Conservation (phyloP, 768 basidiomycete genomes). For the Mycena rebaudengoi region DNA sequence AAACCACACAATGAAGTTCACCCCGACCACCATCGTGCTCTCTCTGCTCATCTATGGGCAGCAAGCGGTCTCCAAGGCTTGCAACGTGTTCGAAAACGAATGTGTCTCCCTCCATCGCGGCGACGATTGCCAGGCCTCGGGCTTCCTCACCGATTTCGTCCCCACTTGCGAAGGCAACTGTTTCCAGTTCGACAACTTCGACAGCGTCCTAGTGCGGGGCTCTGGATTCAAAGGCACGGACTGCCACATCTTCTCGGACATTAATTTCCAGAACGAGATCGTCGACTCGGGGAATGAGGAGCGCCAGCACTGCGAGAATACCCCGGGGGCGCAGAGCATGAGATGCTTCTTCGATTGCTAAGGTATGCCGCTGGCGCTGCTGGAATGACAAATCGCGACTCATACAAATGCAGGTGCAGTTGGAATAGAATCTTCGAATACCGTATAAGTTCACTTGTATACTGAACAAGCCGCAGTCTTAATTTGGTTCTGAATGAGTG, state of each 20-base stretch:
- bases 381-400: too few species aligned
- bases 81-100: not conserved
- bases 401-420: too few species aligned
- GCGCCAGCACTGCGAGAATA: not conserved
- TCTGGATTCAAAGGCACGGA: not conserved
- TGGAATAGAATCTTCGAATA: too few species aligned
- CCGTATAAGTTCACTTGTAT: too few species aligned
- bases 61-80: not conserved
- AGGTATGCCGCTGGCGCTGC: too few species aligned
- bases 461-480: too few species aligned
- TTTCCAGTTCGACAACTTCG: conserved; percentile 9
- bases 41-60: not conserved
- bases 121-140: not conserved
- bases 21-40: not conserved
- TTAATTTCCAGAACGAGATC: not conserved
- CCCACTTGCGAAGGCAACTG: conserved; percentile 9
- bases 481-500: too few species aligned
- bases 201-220: not conserved
- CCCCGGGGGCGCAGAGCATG: not conserved
- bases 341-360: not conserved
- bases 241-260: not conserved
- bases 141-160: not conserved
- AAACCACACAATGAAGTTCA: not conserved
- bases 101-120: conserved; percentile 8
- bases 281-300: not conserved